Percentiles rank a stretch among this genome's conserved stretches.
These are phyloP conservation scores for Silene latifolia DNA, from an alignment of 148 eudicot species.

Conservation along the genomic window DNA sequence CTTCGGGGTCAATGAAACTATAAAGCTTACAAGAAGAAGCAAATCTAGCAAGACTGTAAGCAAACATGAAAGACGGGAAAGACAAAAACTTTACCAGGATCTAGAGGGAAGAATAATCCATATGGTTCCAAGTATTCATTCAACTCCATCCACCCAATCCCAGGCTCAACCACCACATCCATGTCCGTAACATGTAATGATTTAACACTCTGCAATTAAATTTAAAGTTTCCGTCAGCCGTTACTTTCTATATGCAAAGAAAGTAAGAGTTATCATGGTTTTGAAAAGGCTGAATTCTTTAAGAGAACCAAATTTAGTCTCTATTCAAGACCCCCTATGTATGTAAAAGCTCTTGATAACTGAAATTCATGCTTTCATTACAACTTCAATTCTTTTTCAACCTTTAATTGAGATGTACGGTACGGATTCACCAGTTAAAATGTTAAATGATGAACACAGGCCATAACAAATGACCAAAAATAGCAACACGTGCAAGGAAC, in stretches of 20 bases:
- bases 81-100: constrained; percentile 65
- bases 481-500: no score
- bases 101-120: constrained; percentile 96
- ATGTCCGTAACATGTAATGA: constrained; percentile 82
- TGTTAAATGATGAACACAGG: no score
- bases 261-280: not conserved
- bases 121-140: constrained; percentile 93
- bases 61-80: not conserved
- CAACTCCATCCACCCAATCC: constrained; percentile 98
- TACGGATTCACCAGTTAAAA: no score
- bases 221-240: not conserved
- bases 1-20: not conserved
- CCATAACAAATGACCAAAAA: no score
- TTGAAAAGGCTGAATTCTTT: not conserved
- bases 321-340: not conserved
- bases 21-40: not conserved
- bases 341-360: no score
- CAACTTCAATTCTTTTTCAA: no score
- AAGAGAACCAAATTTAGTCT: not conserved
- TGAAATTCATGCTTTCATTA: no score
- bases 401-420: no score
- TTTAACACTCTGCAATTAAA: constrained; percentile 58
- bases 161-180: constrained; percentile 99
- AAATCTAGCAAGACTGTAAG: not conserved
- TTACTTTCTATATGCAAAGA: not conserved